These are phyloP conservation scores for Salix viminalis DNA, from an alignment of 345 rosid genomes.

Conservation along the genomic window DNA sequence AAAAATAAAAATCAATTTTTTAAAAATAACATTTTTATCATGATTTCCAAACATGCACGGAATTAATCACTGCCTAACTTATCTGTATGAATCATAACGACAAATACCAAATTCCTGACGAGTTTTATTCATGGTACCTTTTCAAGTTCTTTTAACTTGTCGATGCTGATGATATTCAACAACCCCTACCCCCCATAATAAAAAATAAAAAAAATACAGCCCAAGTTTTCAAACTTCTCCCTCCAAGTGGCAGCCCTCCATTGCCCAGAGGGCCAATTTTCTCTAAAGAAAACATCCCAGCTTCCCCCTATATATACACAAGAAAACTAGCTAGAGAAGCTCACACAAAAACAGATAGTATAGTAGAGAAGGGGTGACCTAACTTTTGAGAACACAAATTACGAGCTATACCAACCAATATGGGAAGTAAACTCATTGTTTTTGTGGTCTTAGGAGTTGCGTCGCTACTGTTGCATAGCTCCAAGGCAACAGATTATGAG, in stretches of 20 bases:
- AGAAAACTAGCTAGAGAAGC: not conserved
- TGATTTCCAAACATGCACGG: no score
- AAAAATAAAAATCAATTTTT: no score
- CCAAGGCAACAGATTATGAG: constrained; percentile 12
- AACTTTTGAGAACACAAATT: constrained; percentile 16
- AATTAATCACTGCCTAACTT: no score
- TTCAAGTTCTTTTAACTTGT: not conserved
- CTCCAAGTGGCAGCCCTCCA: not conserved
- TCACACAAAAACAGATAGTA: not conserved
- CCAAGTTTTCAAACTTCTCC: not conserved
- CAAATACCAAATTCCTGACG: not conserved
- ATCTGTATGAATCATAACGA: not conserved
- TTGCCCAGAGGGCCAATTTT: not conserved
- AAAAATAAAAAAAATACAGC: not conserved
- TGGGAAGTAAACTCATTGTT: constrained; percentile 1
- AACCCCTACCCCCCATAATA: not conserved
- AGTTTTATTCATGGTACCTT: not conserved
- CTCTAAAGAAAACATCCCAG: not conserved
- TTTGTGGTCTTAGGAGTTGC: constrained; percentile 15
- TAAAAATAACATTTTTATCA: no score
- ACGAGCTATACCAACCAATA: constrained; percentile 5
- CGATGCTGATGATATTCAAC: constrained; percentile 9
- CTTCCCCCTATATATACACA: not conserved
- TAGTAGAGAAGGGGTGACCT: constrained; percentile 19
- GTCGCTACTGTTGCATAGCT: not conserved